Percentiles rank a stretch among this genome's conserved stretches.
Conservation (phyloP, 495 filamentous ascomycete genomes). For the Annulohypoxylon moriforme region DNA sequence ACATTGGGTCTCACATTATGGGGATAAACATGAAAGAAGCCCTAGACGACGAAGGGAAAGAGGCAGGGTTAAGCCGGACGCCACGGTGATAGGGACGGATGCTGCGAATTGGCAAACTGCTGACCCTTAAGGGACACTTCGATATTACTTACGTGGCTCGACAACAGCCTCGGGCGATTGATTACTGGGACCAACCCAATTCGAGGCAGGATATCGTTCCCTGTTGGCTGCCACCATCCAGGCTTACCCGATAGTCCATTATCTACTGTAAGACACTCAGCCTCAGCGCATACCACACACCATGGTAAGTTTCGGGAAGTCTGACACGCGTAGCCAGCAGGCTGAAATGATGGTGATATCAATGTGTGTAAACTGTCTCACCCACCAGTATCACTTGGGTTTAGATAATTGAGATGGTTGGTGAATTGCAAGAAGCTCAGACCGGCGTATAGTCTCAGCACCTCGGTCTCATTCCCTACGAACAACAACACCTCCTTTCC, state of each 20-base stretch:
- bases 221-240: conserved; percentile 19
- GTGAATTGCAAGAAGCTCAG: conserved; percentile 9
- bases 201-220: conserved; percentile 9
- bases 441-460: background rate
- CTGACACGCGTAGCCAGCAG: conserved; percentile 38
- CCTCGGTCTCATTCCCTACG: conserved; percentile 1
- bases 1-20: conserved; percentile 39
- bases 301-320: conserved; percentile 28
- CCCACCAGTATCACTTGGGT: background rate
- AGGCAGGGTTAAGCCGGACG: conserved; percentile 24
- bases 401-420: conserved; percentile 13
- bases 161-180: conserved; percentile 39
- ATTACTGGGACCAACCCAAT: conserved; percentile 31
- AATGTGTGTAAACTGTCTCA: conserved; percentile 22
- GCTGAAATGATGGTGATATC: conserved; percentile 23
- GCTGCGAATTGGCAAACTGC: conserved; percentile 21
- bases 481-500: background rate
- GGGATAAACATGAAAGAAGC: conserved; percentile 6
- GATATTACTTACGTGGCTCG: conserved; percentile 43
- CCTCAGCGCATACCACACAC: conserved; percentile 41
- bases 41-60: conserved; percentile 15
- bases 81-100: conserved; percentile 33
- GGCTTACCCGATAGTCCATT: conserved; percentile 13
- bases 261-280: conserved; percentile 41
- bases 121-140: conserved; percentile 36